Base-by-base conservation (phyloP, 352 stramenopile genomes). In the Phytopythium helicoides region DNA sequence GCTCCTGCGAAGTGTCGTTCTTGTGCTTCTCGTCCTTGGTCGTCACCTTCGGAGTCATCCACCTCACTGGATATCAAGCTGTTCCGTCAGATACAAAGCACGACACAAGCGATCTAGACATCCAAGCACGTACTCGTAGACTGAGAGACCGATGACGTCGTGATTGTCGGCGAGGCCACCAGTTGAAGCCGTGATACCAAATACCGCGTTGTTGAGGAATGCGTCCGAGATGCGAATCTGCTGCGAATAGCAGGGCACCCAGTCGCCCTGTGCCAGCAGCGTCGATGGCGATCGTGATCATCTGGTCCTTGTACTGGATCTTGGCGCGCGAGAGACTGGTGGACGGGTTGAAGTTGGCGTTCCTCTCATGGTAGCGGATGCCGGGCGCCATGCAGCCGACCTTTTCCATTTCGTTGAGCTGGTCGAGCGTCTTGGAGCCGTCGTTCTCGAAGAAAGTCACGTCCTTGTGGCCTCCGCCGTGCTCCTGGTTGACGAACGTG, bases 111-210 rank as follows among this genome's bases (percentile, higher is more conserved):
- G 50, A 16, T n/a, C 19, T 10, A 47, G 15, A 19, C 15, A 46
- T 8, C 7, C 10, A 48, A 6, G 4, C 14, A 79, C 83, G 44
- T 80, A 92, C 81, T 92, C 76, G 60, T 87, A 92, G 52, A 92
- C 57, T 26, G 73, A 86, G 40, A 94, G 61, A 8, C 68, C 54
- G 41, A 94, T 75, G 6, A 94, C 69, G 37, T 94, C 84, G 64
- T 94, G 84, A 63, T 91, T 94, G 56, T 94, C 82, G 9, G 84
- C 84, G 16, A 94, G 66, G n/a, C 77, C 76, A 36, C 84, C 84
- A 1, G 84, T 94, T 7, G 81, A 90, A 15, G 81, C 80, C n/a
- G 84, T 88, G 48, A 94, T 63, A 8, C 84, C 84, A 23, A 94
- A 58, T 46, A 73, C 83, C 19, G 81, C 74, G 34, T 89, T 64